These are phyloP conservation scores for Pichia rugopelliculosa DNA, from an alignment of 805 yeast genomes.

Conservation along the genomic window DNA sequence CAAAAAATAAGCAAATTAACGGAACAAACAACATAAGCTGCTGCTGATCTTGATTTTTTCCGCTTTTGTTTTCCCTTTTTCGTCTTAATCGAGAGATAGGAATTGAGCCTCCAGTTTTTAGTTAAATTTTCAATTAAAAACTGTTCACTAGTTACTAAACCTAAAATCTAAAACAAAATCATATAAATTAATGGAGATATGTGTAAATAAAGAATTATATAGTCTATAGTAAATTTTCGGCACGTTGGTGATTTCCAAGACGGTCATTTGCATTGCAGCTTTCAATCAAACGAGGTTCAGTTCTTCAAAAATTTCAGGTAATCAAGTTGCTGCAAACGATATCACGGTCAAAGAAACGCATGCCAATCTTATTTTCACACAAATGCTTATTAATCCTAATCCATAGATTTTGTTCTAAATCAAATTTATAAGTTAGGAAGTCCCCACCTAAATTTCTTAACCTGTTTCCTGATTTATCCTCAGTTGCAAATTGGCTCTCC, in stretches of 20 bases:
- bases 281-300: background rate
- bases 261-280: background rate
- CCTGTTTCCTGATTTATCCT: constrained; percentile 9
- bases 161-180: too few species aligned
- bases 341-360: background rate
- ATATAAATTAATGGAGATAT: too few species aligned
- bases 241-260: background rate
- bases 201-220: too few species aligned
- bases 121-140: too few species aligned
- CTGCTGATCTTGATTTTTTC: too few species aligned
- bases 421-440: constrained; percentile 14
- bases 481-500: too few species aligned
- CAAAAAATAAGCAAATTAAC: too few species aligned
- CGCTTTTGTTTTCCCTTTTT: too few species aligned
- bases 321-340: background rate
- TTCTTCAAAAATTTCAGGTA: background rate
- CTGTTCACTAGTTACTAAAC: too few species aligned
- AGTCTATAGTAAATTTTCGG: background rate
- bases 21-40: too few species aligned
- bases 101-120: too few species aligned
- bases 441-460: constrained; percentile 19
- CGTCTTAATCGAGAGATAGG: too few species aligned
- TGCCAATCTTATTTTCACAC: constrained; percentile 9
- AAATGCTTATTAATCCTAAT: constrained; percentile 14
- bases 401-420: constrained; percentile 20